phyloP scores from a whole-genome alignment of 441 rosid species.

The Manihot esculenta region DNA sequence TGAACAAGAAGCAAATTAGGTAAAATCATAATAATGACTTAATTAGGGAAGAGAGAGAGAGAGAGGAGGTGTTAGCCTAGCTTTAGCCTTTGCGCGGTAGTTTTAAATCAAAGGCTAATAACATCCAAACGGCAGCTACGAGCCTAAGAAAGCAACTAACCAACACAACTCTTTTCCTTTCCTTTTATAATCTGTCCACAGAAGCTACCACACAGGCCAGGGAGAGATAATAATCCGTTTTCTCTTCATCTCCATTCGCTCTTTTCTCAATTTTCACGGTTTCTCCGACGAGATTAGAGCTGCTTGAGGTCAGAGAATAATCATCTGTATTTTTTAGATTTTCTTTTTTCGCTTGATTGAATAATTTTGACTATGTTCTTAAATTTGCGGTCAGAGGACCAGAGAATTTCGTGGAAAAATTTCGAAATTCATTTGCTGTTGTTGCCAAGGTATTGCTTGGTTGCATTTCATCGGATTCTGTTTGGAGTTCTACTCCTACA shows the following conservation, averaged over 20 bases:
- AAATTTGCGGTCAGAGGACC: too few relatives aligned
- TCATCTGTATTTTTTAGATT: neutral
- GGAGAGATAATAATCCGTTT: neutral
- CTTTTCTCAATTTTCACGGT: too few relatives aligned
- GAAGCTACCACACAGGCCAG: neutral
- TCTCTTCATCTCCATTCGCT: neutral
- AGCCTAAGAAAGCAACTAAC: constrained; percentile 16
- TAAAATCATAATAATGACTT: neutral
- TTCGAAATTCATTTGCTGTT: neutral
- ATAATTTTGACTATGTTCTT: too few relatives aligned
- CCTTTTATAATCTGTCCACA: neutral
- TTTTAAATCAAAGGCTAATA: constrained; percentile 38
- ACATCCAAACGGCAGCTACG: constrained; percentile 19
- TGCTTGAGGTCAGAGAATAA: neutral
- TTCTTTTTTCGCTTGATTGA: too few relatives aligned
- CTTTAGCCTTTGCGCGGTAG: constrained; percentile 34
- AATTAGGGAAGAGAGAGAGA: neutral
- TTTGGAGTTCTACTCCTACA: neutral
- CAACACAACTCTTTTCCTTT: constrained; percentile 9
- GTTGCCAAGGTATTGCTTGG: neutral
- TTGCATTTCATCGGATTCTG: neutral
- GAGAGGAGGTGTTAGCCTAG: neutral
- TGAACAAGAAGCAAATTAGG: constrained; percentile 26
- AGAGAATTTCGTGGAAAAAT: neutral
- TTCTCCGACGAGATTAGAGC: neutral